Conservation (phyloP, 2,329 filamentous ascomycete genomes). For the Tolypocladium cylindrosporum region DNA sequence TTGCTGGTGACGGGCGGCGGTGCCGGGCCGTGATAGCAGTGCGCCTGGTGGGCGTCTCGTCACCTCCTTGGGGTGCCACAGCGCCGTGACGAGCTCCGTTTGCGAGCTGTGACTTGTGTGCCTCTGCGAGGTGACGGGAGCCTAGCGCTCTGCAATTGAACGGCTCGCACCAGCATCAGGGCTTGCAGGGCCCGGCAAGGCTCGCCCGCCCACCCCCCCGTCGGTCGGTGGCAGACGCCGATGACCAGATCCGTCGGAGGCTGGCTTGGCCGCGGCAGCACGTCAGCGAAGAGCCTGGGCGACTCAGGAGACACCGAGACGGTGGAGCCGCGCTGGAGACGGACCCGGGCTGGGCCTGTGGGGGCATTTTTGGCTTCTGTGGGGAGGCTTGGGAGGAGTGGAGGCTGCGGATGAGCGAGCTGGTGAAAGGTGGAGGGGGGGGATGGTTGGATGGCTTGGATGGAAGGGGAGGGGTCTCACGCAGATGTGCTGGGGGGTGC, state of each 20-base stretch:
- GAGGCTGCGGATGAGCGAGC: background rate
- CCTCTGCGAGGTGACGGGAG: background rate
- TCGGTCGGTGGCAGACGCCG: background rate
- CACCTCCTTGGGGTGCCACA: background rate
- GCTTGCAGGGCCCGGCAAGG: background rate
- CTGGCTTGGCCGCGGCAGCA: slow-evolving; percentile 5
- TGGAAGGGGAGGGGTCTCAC: background rate
- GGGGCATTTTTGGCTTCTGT: background rate
- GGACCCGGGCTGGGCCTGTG: background rate
- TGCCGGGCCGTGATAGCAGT: background rate
- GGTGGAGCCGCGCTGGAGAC: background rate
- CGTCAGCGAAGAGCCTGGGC: slow-evolving; percentile 1
- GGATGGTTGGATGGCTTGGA: background rate
- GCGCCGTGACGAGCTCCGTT: background rate
- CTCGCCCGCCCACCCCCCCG: background rate
- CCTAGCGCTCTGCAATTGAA: background rate
- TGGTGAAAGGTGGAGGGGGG: background rate
- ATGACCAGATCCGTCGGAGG: slow-evolving; percentile 11
- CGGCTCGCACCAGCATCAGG: background rate
- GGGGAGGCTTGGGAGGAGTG: background rate
- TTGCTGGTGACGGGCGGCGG: background rate
- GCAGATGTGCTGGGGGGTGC: background rate
- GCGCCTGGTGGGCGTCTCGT: background rate
- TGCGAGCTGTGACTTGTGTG: background rate
- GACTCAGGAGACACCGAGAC: slow-evolving; percentile 3